Conservation (phyloP, 345 rosid species). For the Citrus australasica region DNA sequence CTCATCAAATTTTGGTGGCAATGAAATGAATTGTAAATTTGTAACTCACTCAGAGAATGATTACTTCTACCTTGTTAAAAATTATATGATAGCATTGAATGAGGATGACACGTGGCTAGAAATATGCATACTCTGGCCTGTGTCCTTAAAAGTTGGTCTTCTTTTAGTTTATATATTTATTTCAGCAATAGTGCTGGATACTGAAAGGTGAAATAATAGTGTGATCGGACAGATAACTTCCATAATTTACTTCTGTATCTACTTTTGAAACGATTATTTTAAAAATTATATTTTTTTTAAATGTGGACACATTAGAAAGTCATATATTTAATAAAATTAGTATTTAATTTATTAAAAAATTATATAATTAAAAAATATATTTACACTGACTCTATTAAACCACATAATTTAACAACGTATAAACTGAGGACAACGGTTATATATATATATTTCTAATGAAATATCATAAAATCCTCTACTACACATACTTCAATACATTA, state of each 20-base stretch:
- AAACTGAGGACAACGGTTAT: too few species aligned
- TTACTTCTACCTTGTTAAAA: neutral
- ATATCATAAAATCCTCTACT: too few species aligned
- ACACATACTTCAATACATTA: too few species aligned
- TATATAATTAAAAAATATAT: too few species aligned
- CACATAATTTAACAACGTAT: too few species aligned
- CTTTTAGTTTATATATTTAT: neutral
- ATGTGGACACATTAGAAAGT: fast-evolving
- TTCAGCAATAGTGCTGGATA: neutral
- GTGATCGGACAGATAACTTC: slow-evolving; percentile 39
- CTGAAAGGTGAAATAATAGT: slow-evolving; percentile 22
- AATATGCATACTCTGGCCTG: neutral
- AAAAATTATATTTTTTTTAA: neutral
- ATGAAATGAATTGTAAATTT: neutral
- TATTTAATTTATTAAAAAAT: too few species aligned
- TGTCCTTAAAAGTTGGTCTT: too few species aligned
- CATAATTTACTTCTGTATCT: slow-evolving; percentile 30
- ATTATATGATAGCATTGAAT: neutral
- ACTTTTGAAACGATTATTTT: slow-evolving; percentile 16
- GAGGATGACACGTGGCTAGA: neutral
- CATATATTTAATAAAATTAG: too few species aligned
- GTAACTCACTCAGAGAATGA: neutral
- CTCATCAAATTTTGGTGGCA: neutral
- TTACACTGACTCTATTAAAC: too few species aligned
- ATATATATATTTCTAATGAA: too few species aligned